phyloP scores from a whole-genome alignment of 768 basidiomycete genomes.

The Pleurotus ostreatus region DNA sequence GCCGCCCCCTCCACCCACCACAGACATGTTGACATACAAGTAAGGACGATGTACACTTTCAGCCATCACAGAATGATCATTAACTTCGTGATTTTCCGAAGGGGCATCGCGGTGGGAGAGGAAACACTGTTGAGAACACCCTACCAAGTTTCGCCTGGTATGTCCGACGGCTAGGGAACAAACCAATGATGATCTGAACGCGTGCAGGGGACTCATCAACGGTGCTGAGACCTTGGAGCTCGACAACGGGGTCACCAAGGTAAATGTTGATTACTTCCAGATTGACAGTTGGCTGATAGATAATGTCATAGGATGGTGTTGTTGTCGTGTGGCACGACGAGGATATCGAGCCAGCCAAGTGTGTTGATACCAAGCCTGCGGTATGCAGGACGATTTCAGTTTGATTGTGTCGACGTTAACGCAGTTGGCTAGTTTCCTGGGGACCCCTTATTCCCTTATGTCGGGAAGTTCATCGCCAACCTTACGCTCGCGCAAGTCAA shows the following conservation, averaged over 20 bases:
- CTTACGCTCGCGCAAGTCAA: constrained; percentile 76
- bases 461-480: constrained; percentile 74
- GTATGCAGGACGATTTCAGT: constrained; percentile 30
- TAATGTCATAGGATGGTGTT: constrained; percentile 55
- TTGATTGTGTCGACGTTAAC: constrained; percentile 3
- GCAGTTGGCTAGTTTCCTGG: constrained; percentile 35
- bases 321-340: constrained; percentile 84
- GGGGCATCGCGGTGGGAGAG: constrained; percentile 77
- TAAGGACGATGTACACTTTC: neutral
- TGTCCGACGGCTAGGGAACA: constrained; percentile 8
- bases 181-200: neutral
- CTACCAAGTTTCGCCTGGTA: constrained; percentile 78
- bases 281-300: neutral
- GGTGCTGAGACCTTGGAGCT: constrained; percentile 76
- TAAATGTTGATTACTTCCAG: constrained; percentile 16
- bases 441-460: constrained; percentile 68
- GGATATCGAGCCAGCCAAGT: constrained; percentile 58
- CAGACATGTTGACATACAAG: constrained; percentile 4
- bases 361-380: constrained; percentile 61
- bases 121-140: constrained; percentile 69
- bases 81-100: constrained; percentile 18
- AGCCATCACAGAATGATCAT: neutral
- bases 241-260: constrained; percentile 76
- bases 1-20: neutral
- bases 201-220: constrained; percentile 62